Evolutionary conservation across 2,329 filamentous ascomycete species (phyloP).

Genomic region (Zalaria obscura): DNA sequence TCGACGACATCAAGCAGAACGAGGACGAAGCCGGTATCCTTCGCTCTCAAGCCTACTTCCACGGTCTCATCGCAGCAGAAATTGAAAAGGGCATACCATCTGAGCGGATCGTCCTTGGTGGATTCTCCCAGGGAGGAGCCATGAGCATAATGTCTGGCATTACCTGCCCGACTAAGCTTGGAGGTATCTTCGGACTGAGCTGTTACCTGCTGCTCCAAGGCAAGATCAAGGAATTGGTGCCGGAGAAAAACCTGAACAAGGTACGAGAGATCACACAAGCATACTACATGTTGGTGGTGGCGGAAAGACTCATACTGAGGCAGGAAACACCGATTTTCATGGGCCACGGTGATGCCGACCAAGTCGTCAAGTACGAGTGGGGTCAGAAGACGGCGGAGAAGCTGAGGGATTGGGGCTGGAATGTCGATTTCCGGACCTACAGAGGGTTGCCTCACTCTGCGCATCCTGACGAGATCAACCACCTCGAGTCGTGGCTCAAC

Average conservation of each 20-base stretch:
- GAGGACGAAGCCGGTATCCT: slow-evolving; percentile 65
- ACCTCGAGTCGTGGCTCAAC: slow-evolving; percentile 54
- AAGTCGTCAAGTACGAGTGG: slow-evolving; percentile 54
- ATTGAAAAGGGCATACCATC: slow-evolving; percentile 68
- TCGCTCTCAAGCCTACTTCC: slow-evolving; percentile 59
- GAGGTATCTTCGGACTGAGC: slow-evolving; percentile 76
- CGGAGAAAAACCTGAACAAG: slow-evolving; percentile 29
- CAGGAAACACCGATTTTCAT: slow-evolving; percentile 71
- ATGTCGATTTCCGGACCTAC: slow-evolving; percentile 66
- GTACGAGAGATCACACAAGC: background rate
- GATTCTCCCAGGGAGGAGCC: slow-evolving; percentile 77
- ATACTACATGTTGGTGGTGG: background rate
- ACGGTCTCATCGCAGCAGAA: slow-evolving; percentile 65
- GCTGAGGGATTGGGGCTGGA: slow-evolving; percentile 55
- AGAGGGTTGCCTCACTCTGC: slow-evolving; percentile 65
- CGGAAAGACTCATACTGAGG: slow-evolving; percentile 4
- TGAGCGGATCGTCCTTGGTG: slow-evolving; percentile 71
- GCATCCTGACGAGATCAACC: slow-evolving; percentile 63
- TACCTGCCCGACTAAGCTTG: slow-evolving; percentile 60
- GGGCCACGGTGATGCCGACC: slow-evolving; percentile 72
- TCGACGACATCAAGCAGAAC: slow-evolving; percentile 29
- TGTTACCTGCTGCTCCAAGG: slow-evolving; percentile 63
- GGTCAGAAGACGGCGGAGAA: slow-evolving; percentile 53
- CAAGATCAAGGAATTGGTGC: slow-evolving; percentile 45
- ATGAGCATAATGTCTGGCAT: slow-evolving; percentile 72